Evolutionary conservation across 805 yeast species (phyloP), one percentile per base, ranked within the genome.

Genomic region (Ogataea methylovora): DNA sequence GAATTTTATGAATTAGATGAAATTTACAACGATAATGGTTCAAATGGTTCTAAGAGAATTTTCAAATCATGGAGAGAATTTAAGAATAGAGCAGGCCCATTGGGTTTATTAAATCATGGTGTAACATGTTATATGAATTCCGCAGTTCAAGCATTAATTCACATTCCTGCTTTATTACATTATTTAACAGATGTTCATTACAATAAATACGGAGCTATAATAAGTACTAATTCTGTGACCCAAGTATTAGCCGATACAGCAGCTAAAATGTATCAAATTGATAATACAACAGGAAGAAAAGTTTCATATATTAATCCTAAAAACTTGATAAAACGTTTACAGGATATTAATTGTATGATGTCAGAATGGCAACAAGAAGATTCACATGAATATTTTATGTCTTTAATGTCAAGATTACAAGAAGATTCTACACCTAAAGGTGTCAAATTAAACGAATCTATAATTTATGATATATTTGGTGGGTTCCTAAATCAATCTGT

Each of bases 321-420:
- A 45, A 75, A 73, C 49, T 66, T 87, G 47, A 79, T 84, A 38
- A 67, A 68, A 33, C 69, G 86, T 44, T 63, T 84, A 37, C 84
- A 73, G 32, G 95, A 85, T 48, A 85, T 90, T 48, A 87, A 87
- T 58, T 85, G 95, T 54, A 84, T 85, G 95, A 86, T 88, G 95
- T 78, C 87, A 29, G 92, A 80, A 55, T 88, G 95, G 95, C 88
- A 86, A 58, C 98, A 92, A 57, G 97, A 92, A 58, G 98, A 92
- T 59, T 83, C 95, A 1, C 98, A 92, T 59, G 98, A 92, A 60
- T 92, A 88, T 61, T 85, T 82, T 56, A 88, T 88, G 97, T 84
- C 95, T 10, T 64, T 88, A 40, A 71, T 88, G 69, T 76, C 90
- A 7, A 63, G 96, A 34, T 61, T 88, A 34, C 97, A 88, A 59